Conservation (phyloP, 768 basidiomycete genomes). For the Chalciporus piperatus region DNA sequence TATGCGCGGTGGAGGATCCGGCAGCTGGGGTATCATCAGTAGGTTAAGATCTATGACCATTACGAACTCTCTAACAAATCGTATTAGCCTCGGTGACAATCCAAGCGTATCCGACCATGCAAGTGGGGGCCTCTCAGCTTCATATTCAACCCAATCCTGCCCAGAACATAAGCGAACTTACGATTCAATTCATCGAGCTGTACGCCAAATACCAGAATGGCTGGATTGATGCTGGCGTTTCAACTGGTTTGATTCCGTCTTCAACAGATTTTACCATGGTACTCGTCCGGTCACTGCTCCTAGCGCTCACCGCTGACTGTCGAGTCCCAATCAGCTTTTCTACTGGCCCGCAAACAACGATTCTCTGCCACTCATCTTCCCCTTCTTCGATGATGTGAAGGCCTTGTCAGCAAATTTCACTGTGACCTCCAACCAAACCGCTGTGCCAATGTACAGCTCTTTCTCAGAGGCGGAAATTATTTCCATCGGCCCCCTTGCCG, state of each 20-base stretch:
- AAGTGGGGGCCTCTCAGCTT: conserved; percentile 5
- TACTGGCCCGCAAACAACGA: background rate
- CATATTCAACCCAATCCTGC: conserved; percentile 9
- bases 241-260: background rate
- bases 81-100: conserved; percentile 16
- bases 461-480: background rate
- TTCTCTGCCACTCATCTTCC: background rate
- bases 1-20: conserved; percentile 49
- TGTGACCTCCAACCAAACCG: background rate
- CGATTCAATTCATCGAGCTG: conserved; percentile 13
- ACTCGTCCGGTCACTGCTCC: background rate
- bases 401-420: background rate
- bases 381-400: conserved; percentile 1
- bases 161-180: conserved; percentile 9
- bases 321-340: background rate
- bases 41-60: background rate
- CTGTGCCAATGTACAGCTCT: conserved; percentile 1
- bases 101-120: conserved; percentile 6
- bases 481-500: background rate
- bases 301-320: conserved; percentile 1
- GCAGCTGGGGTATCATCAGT: conserved; percentile 46
- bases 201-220: conserved; percentile 17
- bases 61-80: background rate
- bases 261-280: background rate
- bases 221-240: conserved; percentile 10